Base-by-base conservation (phyloP, 495 filamentous ascomycete species). In the Hypomontagnella monticulosa region DNA sequence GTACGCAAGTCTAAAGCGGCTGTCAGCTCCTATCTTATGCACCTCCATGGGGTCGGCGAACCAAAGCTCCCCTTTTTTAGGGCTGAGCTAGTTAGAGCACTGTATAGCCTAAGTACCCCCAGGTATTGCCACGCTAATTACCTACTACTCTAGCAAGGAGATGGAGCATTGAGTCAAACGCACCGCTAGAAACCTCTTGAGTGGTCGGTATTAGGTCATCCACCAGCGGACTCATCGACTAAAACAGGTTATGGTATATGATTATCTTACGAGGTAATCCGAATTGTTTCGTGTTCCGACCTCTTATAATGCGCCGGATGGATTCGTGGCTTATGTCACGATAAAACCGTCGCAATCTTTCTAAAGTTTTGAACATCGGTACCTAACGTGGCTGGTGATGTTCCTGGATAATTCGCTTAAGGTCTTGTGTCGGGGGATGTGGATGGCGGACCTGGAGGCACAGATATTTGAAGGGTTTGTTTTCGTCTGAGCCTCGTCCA, bases 401-500 rank as follows among this genome's bases (percentile, higher is more conserved):
- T 56, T 63, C 23, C 43, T 40, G 6, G 34, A 57, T 20, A 54
- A 38, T 37, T n/a, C n/a, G n/a, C n/a, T n/a, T n/a, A 16, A 8
- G 30, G 18, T 43, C 43, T 44, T 46, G 38, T 51, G 37, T 36
- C 30, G 11, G 7, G 30, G 8, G 19, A 57, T 57, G 64, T 53
- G 18, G 36, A n/a, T n/a, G n/a, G n/a, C n/a, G n/a, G n/a, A n/a
- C 16, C 4, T 54, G 41, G 27, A n/a, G 64, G 58, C 57, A 54
- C 57, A 43, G 57, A 27, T n/a, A 46, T 19, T 30, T 19, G 27
- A 44, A 49, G n/a, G 18, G 23, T n/a, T n/a, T 34, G 32, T 30
- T 27, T 20, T 37, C 16, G 48, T 63, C 58, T 67, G 52, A 63
- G 65, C 54, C 58, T 61, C 57, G 32, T 20, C n/a, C 14, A 19